Conservation (phyloP, 2,329 filamentous ascomycete genomes). For the Cadophora gregata region DNA sequence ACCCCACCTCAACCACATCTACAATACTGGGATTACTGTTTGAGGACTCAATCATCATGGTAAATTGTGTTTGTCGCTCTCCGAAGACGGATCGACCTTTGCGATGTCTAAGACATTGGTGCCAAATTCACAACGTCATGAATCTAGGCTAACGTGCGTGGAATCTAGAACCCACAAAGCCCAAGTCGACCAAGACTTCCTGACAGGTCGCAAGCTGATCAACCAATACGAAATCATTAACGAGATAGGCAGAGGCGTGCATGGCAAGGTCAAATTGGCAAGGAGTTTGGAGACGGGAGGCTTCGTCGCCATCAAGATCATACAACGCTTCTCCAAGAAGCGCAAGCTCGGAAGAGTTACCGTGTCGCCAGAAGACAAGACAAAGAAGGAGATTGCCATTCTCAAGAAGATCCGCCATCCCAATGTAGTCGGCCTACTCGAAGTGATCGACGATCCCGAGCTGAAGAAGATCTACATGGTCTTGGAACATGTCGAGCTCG, state of each 20-base stretch:
- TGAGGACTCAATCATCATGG: not conserved
- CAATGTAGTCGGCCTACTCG: slow-evolving; percentile 94
- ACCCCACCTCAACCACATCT: not conserved
- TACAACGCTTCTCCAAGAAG: slow-evolving; percentile 92
- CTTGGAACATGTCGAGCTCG: slow-evolving; percentile 90
- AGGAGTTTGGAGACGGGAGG: slow-evolving; percentile 77
- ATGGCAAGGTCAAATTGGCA: slow-evolving; percentile 97
- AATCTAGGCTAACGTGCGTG: slow-evolving; percentile 33
- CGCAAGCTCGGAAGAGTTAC: slow-evolving; percentile 86
- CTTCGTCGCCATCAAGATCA: slow-evolving; percentile 97
- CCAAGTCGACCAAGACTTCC: slow-evolving; percentile 84
- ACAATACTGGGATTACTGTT: not conserved
- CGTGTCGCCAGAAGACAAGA: slow-evolving; percentile 74
- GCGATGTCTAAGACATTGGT: not conserved
- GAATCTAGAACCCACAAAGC: slow-evolving; percentile 80
- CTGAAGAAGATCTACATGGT: slow-evolving; percentile 99
- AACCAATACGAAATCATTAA: slow-evolving; percentile 98
- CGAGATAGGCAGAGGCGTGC: slow-evolving; percentile 93
- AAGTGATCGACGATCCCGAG: slow-evolving; percentile 96
- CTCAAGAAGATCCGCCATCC: slow-evolving; percentile 97
- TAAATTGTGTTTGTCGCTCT: not conserved
- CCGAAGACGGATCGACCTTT: not conserved
- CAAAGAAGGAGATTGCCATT: slow-evolving; percentile 96
- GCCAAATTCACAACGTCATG: slow-evolving; percentile 3
- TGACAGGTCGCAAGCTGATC: slow-evolving; percentile 93